A percentile compares a stretch with the other conserved stretches of the same genome.
Evolutionary conservation across 2,329 filamentous ascomycete species (phyloP).

Genomic region (Ceratocystis colombiana): DNA sequence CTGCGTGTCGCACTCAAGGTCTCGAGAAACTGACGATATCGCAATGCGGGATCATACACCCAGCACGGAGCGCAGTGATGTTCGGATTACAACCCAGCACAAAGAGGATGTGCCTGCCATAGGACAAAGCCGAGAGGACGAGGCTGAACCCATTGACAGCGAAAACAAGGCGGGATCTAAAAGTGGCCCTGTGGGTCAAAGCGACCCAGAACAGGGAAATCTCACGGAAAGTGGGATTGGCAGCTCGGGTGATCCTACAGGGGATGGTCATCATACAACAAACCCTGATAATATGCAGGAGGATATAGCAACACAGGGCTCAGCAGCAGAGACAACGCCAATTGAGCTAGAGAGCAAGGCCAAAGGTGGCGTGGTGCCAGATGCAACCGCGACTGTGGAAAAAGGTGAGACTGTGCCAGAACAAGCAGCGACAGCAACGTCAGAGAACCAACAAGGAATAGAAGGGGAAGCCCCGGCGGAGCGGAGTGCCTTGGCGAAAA

Average conservation of each 20-base stretch:
- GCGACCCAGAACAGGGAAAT: not conserved
- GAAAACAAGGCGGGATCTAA: not conserved
- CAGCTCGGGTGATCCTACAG: not conserved
- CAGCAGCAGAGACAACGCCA: not conserved
- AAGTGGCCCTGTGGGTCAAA: not conserved
- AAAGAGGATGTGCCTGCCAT: not conserved
- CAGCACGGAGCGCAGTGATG: not conserved
- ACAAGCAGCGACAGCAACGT: slow-evolving; percentile 16
- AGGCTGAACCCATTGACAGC: not conserved
- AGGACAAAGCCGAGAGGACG: not conserved
- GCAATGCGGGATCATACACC: not conserved
- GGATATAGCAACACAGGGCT: not conserved
- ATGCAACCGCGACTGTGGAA: not conserved
- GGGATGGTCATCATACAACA: not conserved
- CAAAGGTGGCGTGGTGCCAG: not conserved
- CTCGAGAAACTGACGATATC: not conserved
- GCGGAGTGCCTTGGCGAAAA: not conserved
- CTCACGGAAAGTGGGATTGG: not conserved
- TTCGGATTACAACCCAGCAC: not conserved
- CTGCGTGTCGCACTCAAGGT: not conserved
- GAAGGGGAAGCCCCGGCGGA: not conserved
- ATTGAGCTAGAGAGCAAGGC: not conserved
- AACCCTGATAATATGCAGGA: not conserved
- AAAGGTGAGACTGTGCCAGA: not conserved
- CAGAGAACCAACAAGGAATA: slow-evolving; percentile 26